Conservation (phyloP, 345 rosid genomes). For the Dimocarpus longan region DNA sequence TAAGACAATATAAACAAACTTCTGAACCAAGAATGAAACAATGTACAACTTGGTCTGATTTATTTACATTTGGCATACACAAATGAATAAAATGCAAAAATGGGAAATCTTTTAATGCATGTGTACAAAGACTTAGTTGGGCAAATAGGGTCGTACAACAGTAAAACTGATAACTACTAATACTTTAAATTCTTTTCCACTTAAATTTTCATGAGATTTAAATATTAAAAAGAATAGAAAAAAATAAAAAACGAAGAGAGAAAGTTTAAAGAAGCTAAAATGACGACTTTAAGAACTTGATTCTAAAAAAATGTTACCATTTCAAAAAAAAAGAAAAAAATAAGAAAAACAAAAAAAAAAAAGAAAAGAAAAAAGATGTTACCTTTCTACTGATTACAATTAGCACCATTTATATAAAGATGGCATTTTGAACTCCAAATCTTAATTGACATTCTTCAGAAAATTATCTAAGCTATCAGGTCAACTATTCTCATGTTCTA, state of each 20-base stretch:
- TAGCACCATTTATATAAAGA: too few species aligned
- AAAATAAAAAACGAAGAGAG: too few species aligned
- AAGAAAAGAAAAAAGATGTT: too few species aligned
- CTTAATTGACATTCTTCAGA: too few species aligned
- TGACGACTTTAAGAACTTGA: too few species aligned
- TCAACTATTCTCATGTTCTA: too few species aligned
- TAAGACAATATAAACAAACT: not conserved
- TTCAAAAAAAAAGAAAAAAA: too few species aligned
- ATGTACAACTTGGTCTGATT: not conserved
- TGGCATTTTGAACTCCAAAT: too few species aligned
- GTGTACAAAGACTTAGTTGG: not conserved
- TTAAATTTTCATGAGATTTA: not conserved
- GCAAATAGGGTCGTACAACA: not conserved
- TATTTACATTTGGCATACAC: not conserved
- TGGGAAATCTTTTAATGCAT: not conserved
- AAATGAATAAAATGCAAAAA: not conserved
- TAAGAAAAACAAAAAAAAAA: too few species aligned
- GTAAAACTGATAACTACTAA: not conserved
- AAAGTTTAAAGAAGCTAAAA: not conserved
- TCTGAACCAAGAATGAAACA: not conserved
- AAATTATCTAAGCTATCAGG: too few species aligned
- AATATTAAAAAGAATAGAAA: not conserved
- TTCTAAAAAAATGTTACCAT: too few species aligned
- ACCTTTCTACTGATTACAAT: too few species aligned
- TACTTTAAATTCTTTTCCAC: not conserved